These are phyloP conservation scores for Coemansia sp. DNA, from an alignment of 192 early-diverging fungal species.

Conservation along the genomic window DNA sequence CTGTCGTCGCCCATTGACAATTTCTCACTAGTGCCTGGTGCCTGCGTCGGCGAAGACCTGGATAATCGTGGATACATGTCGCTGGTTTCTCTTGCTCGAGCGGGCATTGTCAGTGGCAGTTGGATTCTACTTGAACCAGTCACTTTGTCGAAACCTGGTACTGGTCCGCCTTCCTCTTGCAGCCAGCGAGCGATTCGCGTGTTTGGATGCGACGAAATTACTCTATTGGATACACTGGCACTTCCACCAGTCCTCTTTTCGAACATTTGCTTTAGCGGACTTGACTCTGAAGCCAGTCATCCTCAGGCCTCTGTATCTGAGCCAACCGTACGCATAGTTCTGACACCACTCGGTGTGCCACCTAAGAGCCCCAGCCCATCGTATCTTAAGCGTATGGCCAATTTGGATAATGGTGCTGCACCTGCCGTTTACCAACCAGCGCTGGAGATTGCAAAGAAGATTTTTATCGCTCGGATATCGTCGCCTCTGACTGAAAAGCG, in stretches of 20 bases:
- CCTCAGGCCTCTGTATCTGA: background rate
- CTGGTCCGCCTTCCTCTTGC: background rate
- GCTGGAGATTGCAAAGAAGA: slow-evolving; percentile 32
- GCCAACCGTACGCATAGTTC: background rate
- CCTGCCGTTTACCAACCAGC: slow-evolving; percentile 18
- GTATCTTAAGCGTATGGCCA: slow-evolving; percentile 8
- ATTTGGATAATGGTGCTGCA: background rate
- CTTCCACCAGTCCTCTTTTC: slow-evolving; percentile 43
- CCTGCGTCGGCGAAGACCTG: slow-evolving; percentile 23
- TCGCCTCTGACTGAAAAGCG: slow-evolving; percentile 49
- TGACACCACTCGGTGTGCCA: slow-evolving; percentile 42
- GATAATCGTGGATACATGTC: slow-evolving; percentile 45
- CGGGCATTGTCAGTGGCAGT: slow-evolving; percentile 47
- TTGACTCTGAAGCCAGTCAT: background rate
- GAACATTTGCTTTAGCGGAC: slow-evolving; percentile 4
- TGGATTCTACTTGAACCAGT: slow-evolving; percentile 30
- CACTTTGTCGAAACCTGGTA: background rate
- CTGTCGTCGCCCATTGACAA: slow-evolving; percentile 17
- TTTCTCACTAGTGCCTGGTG: slow-evolving; percentile 17
- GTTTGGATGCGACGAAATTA: slow-evolving; percentile 21
- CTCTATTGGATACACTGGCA: slow-evolving; percentile 7
- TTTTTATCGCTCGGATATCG: slow-evolving; percentile 33
- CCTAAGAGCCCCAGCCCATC: slow-evolving; percentile 15
- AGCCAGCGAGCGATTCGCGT: slow-evolving; percentile 41
- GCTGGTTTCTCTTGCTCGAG: slow-evolving; percentile 26